Percentiles rank a stretch among this genome's conserved stretches.
phyloP scores from a whole-genome alignment of 2,329 filamentous ascomycete species.

The Apiospora hydei region DNA sequence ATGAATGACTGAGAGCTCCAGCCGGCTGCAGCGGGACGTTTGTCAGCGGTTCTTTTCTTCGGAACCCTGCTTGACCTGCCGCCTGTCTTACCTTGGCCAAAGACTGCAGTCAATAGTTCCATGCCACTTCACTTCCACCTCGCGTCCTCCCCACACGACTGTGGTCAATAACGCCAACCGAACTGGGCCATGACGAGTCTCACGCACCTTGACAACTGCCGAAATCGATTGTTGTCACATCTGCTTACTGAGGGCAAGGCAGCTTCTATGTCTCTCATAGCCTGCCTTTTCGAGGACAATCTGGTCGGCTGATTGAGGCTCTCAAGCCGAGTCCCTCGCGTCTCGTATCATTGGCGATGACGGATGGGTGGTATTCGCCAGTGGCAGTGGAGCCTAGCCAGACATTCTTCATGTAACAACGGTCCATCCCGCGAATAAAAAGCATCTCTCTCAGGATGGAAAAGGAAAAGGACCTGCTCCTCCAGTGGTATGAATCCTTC shows the following conservation, averaged over 20 bases:
- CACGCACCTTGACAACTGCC: too few species aligned
- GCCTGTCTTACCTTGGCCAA: neutral
- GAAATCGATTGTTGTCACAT: too few species aligned
- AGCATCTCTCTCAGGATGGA: neutral
- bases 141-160: neutral
- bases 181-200: neutral
- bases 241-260: constrained; percentile 2
- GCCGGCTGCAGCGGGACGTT: neutral
- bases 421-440: neutral
- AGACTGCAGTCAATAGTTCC: neutral
- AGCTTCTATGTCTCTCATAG: neutral
- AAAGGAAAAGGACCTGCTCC: neutral
- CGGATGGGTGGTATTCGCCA: neutral
- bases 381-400: neutral
- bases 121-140: neutral
- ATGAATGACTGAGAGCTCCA: neutral
- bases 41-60: neutral
- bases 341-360: neutral
- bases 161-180: neutral
- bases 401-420: neutral
- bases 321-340: neutral
- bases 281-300: neutral
- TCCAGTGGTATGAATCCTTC: neutral
- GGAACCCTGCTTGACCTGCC: neutral
- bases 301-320: neutral